These are phyloP conservation scores for Microcyclospora tardicrescens DNA, from an alignment of 2,329 filamentous ascomycete species.

Conservation along the genomic window DNA sequence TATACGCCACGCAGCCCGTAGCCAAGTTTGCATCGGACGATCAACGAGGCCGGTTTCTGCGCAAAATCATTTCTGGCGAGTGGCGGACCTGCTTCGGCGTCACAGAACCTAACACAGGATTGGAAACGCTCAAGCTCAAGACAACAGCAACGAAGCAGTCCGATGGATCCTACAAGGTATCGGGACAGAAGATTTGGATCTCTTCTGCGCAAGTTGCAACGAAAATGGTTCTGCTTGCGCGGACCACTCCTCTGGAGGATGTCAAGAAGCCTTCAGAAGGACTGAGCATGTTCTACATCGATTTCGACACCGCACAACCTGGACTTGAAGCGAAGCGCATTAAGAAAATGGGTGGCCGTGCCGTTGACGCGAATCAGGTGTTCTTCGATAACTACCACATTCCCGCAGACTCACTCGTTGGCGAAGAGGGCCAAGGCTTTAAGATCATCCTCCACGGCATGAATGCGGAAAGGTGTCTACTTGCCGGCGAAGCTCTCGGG, in stretches of 20 bases:
- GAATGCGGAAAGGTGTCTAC: conserved; percentile 36
- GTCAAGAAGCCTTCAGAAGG: conserved; percentile 60
- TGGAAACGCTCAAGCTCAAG: conserved; percentile 60
- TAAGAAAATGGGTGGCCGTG: conserved; percentile 73
- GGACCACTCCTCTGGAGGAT: conserved; percentile 58
- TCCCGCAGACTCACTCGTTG: conserved; percentile 51
- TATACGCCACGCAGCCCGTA: conserved; percentile 64
- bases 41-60: conserved; percentile 52
- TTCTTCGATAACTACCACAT: conserved; percentile 73
- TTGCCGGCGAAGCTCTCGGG: conserved; percentile 65
- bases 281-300: conserved; percentile 68
- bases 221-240: conserved; percentile 72
- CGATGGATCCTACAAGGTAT: conserved; percentile 50
- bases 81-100: conserved; percentile 70
- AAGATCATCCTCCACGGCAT: conserved; percentile 45
- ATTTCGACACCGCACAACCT: conserved; percentile 49
- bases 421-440: conserved; percentile 63
- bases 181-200: conserved; percentile 82
- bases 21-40: conserved; percentile 56
- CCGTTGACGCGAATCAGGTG: conserved; percentile 74
- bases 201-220: conserved; percentile 69
- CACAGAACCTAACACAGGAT: conserved; percentile 69
- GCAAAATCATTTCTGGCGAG: conserved; percentile 57
- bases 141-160: conserved; percentile 51
- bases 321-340: conserved; percentile 58